These are phyloP conservation scores for Prunus dulcis DNA, from an alignment of 306 rosid species.

Conservation along the genomic window DNA sequence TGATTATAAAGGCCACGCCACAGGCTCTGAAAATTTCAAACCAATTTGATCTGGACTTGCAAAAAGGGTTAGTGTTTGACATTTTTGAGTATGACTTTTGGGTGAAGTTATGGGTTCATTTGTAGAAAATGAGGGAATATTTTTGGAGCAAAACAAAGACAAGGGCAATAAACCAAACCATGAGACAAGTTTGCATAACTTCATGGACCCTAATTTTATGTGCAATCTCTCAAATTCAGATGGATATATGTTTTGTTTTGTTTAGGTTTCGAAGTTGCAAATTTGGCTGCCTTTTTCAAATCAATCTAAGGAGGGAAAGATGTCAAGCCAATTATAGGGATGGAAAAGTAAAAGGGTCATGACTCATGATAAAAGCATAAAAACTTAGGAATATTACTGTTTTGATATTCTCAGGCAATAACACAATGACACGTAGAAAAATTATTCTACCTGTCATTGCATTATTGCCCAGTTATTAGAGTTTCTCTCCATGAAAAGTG, in stretches of 20 bases:
- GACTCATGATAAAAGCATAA: too few species aligned
- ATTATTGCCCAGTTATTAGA: accelerated
- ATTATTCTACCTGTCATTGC: too few species aligned
- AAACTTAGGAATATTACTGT: too few species aligned
- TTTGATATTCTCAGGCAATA: accelerated
- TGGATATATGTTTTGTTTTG: not conserved
- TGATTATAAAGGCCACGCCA: conserved; percentile 3
- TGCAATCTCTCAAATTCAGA: not conserved
- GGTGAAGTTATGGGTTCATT: not conserved
- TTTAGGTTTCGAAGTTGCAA: not conserved
- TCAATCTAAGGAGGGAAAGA: not conserved
- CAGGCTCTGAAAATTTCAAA: conserved; percentile 45
- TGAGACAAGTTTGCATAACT: conserved; percentile 15
- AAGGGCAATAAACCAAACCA: conserved; percentile 18
- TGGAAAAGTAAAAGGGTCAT: not conserved
- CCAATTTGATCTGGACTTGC: conserved; percentile 20
- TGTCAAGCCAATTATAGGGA: not conserved
- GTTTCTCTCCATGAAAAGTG: not conserved
- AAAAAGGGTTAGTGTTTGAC: conserved; percentile 22
- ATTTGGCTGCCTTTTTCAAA: not conserved
- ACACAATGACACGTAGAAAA: too few species aligned
- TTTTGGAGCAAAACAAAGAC: conserved; percentile 3
- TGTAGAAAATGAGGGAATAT: conserved; percentile 11
- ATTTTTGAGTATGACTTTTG: conserved; percentile 37
- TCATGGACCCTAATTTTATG: conserved; percentile 7